phyloP scores from a whole-genome alignment of 75 land plant species.

The Gnetum montanum region DNA sequence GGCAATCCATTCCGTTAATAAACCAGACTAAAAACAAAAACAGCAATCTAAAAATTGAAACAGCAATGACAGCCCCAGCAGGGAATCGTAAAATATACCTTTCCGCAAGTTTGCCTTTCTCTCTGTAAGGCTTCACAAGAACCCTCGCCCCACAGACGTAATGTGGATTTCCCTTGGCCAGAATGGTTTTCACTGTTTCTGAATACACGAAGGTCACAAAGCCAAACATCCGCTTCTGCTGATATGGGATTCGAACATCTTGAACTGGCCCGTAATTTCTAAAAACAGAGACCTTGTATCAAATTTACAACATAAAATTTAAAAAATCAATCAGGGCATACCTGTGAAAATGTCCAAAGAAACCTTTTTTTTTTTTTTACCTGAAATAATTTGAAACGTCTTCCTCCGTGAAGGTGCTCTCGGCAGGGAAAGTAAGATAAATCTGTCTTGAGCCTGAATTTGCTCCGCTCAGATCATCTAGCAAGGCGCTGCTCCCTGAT shows the following conservation, averaged over 20 bases:
- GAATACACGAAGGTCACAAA: constrained; percentile 84
- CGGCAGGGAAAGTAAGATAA: constrained; percentile 94
- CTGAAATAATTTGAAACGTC: constrained; percentile 86
- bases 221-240: constrained; percentile 97
- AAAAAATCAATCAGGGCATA: not conserved
- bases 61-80: no score
- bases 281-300: constrained; percentile 3
- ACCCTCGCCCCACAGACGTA: constrained; percentile 89
- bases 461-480: constrained; percentile 33
- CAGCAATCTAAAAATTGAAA: no score
- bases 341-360: not conserved
- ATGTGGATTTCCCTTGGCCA: constrained; percentile 84
- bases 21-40: no score
- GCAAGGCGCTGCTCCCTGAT: constrained; percentile 13
- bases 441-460: constrained; percentile 81
- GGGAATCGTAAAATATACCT: constrained; percentile 57
- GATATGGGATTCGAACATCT: constrained; percentile 93
- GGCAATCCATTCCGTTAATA: no score
- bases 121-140: constrained; percentile 90
- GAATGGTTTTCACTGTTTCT: constrained; percentile 71
- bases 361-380: no score
- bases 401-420: constrained; percentile 90
- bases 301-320: constrained; percentile 3
- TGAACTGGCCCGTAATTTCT: constrained; percentile 83
- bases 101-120: constrained; percentile 68